phyloP scores from a whole-genome alignment of 257 asterid species.

The Pogostemon cablin region DNA sequence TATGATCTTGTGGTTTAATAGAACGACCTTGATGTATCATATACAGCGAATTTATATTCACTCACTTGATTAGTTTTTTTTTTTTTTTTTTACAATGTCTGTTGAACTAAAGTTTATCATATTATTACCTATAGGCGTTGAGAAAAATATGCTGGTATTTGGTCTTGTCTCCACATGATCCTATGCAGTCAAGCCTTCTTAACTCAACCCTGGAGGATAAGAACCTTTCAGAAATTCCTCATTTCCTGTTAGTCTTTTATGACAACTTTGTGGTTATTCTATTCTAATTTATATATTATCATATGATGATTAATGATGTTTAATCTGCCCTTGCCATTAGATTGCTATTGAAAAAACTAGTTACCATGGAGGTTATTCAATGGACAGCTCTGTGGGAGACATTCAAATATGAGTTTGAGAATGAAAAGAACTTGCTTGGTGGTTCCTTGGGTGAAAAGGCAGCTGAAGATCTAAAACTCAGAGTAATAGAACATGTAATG shows the following conservation, averaged over 20 bases:
- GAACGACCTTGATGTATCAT: not conserved
- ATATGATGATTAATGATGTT: slow-evolving; percentile 11
- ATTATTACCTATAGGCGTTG: slow-evolving; percentile 56
- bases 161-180: slow-evolving; percentile 91
- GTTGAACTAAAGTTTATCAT: slow-evolving; percentile 16
- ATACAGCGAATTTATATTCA: not conserved
- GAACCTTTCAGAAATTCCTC: slow-evolving; percentile 90
- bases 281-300: slow-evolving; percentile 7
- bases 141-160: slow-evolving; percentile 96
- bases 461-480: slow-evolving; percentile 78
- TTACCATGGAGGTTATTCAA: slow-evolving; percentile 94
- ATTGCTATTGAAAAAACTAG: slow-evolving; percentile 77
- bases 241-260: slow-evolving; percentile 58
- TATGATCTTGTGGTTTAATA: slow-evolving; percentile 34
- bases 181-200: slow-evolving; percentile 98
- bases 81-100: not conserved
- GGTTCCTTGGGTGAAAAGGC: slow-evolving; percentile 88
- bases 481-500: slow-evolving; percentile 92
- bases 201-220: slow-evolving; percentile 92
- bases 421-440: slow-evolving; percentile 82
- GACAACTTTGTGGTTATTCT: not conserved
- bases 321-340: slow-evolving; percentile 37
- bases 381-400: slow-evolving; percentile 86
- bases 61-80: slow-evolving; percentile 9
- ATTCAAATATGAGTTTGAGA: slow-evolving; percentile 86